Conservation (phyloP, 345 rosid genomes). For the Eucalyptus curtisii region DNA sequence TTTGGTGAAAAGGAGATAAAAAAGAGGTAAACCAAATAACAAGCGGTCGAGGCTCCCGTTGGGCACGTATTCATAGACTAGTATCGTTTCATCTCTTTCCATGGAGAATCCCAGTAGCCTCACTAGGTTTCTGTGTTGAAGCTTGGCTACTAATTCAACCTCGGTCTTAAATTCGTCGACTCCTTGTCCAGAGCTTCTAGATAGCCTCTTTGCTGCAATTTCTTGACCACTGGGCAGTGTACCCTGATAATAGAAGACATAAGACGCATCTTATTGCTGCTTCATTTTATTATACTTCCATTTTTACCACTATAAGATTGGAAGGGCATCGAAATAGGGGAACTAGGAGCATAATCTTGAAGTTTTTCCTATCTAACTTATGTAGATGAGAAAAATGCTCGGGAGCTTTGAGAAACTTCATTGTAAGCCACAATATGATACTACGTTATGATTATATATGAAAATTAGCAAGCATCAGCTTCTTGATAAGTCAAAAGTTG, state of each 20-base stretch:
- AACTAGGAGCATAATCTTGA: neutral
- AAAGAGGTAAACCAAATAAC: conserved; percentile 26
- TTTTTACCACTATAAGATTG: neutral
- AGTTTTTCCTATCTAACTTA: conserved; percentile 3
- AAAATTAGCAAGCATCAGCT: neutral
- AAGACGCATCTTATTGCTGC: neutral
- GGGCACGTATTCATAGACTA: conserved; percentile 41
- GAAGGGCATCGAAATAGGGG: conserved; percentile 5
- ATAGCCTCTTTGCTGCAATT: conserved; percentile 40
- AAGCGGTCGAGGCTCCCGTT: conserved; percentile 35
- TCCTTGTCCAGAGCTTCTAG: conserved; percentile 35
- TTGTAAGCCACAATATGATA: neutral
- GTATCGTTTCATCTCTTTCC: conserved; percentile 33
- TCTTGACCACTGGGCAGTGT: conserved; percentile 2
- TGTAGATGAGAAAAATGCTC: neutral
- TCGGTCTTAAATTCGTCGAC: conserved; percentile 40
- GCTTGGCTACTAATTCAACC: conserved; percentile 25
- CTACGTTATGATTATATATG: neutral
- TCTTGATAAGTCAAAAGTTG: neutral
- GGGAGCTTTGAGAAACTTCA: neutral
- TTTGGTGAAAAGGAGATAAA: neutral
- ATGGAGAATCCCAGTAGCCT: conserved; percentile 37
- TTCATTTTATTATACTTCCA: neutral
- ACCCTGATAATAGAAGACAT: conserved; percentile 1
- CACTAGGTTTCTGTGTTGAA: conserved; percentile 46